A percentile compares a stretch with the other conserved stretches of the same genome.
Evolutionary conservation across 2,329 filamentous ascomycete genomes (phyloP).

Genomic region (Decorospora gaudefroyi): DNA sequence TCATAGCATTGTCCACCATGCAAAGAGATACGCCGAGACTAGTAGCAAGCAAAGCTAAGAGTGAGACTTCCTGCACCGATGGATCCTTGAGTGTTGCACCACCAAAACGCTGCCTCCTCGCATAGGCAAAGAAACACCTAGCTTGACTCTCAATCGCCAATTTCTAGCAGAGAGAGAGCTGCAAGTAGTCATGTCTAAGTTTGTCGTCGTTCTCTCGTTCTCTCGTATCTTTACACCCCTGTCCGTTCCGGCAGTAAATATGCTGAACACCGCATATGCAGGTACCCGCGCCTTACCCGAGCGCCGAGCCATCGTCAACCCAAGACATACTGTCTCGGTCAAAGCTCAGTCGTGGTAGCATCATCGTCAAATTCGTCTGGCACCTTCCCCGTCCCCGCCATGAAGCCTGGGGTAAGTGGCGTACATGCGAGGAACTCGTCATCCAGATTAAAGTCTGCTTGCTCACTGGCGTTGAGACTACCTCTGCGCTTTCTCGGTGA

Average conservation of each 20-base stretch:
- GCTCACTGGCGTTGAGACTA: constrained; percentile 26
- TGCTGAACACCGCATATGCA: constrained; percentile 4
- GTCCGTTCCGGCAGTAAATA: too few species aligned
- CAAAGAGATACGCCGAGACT: not conserved
- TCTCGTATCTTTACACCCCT: too few species aligned
- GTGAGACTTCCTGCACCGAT: not conserved
- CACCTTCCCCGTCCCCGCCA: constrained; percentile 27
- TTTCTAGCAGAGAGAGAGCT: too few species aligned
- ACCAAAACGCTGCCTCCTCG: too few species aligned
- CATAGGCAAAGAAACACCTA: too few species aligned
- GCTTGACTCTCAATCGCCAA: too few species aligned
- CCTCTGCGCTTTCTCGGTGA: constrained; percentile 19
- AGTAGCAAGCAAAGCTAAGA: constrained; percentile 4
- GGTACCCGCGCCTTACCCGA: not conserved
- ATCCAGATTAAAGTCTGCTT: constrained; percentile 46
- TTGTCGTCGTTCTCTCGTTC: too few species aligned
- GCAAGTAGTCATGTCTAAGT: too few species aligned
- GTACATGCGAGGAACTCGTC: constrained; percentile 49
- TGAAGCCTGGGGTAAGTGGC: constrained; percentile 40
- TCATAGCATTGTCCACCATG: too few species aligned
- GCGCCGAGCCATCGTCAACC: not conserved
- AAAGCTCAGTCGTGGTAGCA: constrained; percentile 31
- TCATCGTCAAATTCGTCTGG: constrained; percentile 31
- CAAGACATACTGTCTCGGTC: not conserved
- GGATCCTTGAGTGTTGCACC: constrained; percentile 5